These are phyloP conservation scores for Colletotrichum sp. DNA, from an alignment of 2,329 filamentous ascomycete genomes.

Conservation along the genomic window DNA sequence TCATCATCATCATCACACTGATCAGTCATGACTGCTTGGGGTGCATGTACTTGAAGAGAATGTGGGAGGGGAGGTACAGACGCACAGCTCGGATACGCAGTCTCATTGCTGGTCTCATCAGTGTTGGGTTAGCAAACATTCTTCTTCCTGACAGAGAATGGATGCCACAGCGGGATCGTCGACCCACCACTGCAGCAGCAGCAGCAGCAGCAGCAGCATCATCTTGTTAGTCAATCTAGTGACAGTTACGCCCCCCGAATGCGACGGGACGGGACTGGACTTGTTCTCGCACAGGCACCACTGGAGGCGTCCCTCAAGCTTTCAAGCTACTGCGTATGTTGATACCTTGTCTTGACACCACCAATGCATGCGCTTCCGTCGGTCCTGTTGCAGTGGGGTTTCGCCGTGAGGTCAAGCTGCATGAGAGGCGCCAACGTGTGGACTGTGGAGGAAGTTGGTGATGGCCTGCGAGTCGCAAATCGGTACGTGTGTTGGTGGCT, in stretches of 20 bases:
- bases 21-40: not conserved
- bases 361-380: not conserved
- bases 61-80: not conserved
- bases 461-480: not conserved
- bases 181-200: not conserved
- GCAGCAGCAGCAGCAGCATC: not conserved
- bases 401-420: conserved; percentile 3
- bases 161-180: not conserved
- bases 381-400: not conserved
- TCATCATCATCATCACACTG: not conserved
- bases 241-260: not conserved
- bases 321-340: not conserved
- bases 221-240: not conserved
- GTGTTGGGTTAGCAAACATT: not conserved
- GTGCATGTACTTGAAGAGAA: not conserved
- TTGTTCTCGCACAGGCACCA: not conserved
- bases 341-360: not conserved
- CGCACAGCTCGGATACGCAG: not conserved
- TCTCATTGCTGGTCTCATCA: not conserved
- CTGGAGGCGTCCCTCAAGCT: not conserved
- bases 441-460: not conserved
- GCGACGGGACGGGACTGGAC: not conserved
- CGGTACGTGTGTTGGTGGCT: not conserved
- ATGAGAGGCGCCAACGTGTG: not conserved
- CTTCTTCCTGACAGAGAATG: not conserved